Conservation (phyloP, 768 basidiomycete species). For the Naganishia antarctica region DNA sequence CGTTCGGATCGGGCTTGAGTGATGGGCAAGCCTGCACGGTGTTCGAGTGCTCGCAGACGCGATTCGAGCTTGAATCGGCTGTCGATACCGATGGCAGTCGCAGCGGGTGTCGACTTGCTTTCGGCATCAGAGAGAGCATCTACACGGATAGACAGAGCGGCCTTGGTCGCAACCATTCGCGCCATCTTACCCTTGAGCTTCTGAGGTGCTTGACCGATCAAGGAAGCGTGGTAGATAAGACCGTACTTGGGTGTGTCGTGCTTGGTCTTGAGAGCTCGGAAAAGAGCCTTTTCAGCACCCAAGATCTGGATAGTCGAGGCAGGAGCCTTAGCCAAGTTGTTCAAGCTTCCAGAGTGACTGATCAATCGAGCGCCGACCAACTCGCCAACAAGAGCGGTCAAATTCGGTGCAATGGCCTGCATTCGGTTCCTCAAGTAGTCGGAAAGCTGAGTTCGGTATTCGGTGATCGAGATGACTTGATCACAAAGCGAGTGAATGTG, state of each 20-base stretch:
- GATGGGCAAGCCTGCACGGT: conserved; percentile 59
- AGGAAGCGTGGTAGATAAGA: conserved; percentile 96
- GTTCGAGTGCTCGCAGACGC: conserved; percentile 80
- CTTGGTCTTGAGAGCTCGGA: conserved; percentile 55
- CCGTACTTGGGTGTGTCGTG: conserved; percentile 75
- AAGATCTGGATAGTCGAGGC: conserved; percentile 55
- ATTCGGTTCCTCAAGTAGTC: conserved; percentile 97
- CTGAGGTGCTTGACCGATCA: conserved; percentile 93
- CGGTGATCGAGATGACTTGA: conserved; percentile 93
- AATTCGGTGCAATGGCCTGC: conserved; percentile 95
- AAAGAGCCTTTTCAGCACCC: conserved; percentile 54
- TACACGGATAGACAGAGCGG: conserved; percentile 92
- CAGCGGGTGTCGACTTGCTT: conserved; percentile 68
- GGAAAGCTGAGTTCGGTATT: conserved; percentile 88
- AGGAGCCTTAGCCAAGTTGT: conserved; percentile 54
- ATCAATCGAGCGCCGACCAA: conserved; percentile 71
- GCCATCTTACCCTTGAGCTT: conserved; percentile 99
- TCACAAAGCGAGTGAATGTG: conserved; percentile 97
- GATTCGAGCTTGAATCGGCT: conserved; percentile 94
- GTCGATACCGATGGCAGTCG: conserved; percentile 83
- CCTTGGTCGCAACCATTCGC: conserved; percentile 98
- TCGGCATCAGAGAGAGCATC: conserved; percentile 92
- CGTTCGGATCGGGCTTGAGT: conserved; percentile 59
- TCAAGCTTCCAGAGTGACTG: conserved; percentile 54
- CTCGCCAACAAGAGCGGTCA: conserved; percentile 77